These are phyloP conservation scores for Gnaphalium uliginosum DNA, from an alignment of 129 eudicot genomes.

Conservation along the genomic window DNA sequence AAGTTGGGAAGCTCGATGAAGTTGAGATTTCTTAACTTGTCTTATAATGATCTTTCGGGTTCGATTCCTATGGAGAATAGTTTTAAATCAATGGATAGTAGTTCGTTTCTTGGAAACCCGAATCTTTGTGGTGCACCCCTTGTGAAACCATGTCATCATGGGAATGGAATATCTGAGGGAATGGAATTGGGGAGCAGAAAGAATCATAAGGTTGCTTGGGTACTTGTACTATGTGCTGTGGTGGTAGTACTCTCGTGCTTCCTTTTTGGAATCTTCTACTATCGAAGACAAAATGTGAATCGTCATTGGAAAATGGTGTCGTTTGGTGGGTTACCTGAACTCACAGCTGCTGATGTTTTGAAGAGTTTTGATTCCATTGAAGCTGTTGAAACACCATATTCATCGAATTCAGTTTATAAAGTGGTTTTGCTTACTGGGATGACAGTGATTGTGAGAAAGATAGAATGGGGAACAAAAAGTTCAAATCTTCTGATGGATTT, in stretches of 20 bases:
- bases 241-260: constrained; percentile 51
- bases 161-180: constrained; percentile 45
- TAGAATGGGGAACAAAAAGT: constrained; percentile 67
- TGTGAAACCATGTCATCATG: constrained; percentile 47
- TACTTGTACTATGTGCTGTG: constrained; percentile 63
- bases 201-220: constrained; percentile 81
- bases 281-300: constrained; percentile 47
- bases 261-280: constrained; percentile 59
- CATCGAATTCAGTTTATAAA: constrained; percentile 58
- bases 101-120: constrained; percentile 80
- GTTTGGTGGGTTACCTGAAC: constrained; percentile 59
- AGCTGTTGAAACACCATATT: constrained; percentile 37
- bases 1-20: constrained; percentile 51
- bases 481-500: constrained; percentile 44
- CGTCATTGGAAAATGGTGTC: constrained; percentile 70
- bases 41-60: constrained; percentile 82
- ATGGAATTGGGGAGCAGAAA: constrained; percentile 55
- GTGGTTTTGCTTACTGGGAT: constrained; percentile 73
- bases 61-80: constrained; percentile 52
- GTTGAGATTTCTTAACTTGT: constrained; percentile 60
- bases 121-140: constrained; percentile 82
- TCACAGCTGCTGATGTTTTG: constrained; percentile 73
- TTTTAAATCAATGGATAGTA: constrained; percentile 56
- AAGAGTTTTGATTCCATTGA: constrained; percentile 62
- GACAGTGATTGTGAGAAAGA: constrained; percentile 66